Evolutionary conservation across 305 asterid species (phyloP).

Genomic region (Fraxinus ornus): DNA sequence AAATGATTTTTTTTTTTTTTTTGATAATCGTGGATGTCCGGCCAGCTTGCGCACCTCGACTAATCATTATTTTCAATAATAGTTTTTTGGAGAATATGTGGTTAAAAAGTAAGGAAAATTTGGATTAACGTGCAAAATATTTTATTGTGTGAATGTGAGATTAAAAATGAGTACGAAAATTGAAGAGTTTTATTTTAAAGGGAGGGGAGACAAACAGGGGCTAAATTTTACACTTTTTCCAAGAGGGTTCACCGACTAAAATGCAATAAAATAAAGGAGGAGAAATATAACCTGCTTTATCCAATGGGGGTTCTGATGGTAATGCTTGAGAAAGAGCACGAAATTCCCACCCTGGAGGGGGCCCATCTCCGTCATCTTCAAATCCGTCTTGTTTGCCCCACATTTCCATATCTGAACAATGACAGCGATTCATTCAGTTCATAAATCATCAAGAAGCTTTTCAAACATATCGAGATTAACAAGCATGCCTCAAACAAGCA

Average conservation of each 20-base stretch:
- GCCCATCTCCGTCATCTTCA: not conserved
- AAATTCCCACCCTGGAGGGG: not conserved
- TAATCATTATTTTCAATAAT: no score
- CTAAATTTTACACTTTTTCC: not conserved
- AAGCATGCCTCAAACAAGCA: not conserved
- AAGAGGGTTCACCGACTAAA: constrained; percentile 16
- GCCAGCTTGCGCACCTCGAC: no score
- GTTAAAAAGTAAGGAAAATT: no score
- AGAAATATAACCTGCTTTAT: constrained; percentile 33
- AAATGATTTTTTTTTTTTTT: no score
- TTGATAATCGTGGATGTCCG: no score
- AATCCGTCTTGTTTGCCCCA: not conserved
- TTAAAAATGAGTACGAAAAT: no score
- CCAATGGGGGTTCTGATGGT: constrained; percentile 21
- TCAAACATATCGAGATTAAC: not conserved
- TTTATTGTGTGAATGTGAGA: no score
- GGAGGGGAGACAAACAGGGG: not conserved
- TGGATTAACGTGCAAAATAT: no score
- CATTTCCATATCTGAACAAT: constrained; percentile 36
- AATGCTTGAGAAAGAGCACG: constrained; percentile 34
- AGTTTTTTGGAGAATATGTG: no score
- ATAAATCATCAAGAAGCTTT: not conserved
- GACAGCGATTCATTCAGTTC: not conserved
- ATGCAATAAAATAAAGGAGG: constrained; percentile 8
- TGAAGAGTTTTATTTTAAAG: not conserved